Base-by-base conservation (phyloP, 192 early-diverging fungal genomes). In the Coemansia sp. region DNA sequence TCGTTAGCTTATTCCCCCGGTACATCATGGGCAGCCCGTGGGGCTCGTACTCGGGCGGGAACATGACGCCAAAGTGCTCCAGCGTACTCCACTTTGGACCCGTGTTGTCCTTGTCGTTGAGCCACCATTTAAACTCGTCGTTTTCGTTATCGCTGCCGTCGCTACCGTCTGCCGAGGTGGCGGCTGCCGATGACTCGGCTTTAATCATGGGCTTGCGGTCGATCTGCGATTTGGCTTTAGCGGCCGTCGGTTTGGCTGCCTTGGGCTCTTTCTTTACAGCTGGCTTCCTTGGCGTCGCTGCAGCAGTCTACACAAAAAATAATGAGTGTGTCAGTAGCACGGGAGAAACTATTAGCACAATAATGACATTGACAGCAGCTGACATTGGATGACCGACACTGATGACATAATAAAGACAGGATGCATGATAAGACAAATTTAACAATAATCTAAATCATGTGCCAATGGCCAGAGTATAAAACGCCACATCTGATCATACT, bases 21-120 rank as follows among this genome's bases (percentile, higher is more conserved):
- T 98, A 99, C 48, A 86, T 78, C 86, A 99, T 91, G 71, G 93
- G 91, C 36, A 97, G 71, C 21, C 91, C 91, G 75, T 97, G 96
- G 13, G 94, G 93, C 42, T 79, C 89, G 77, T 99, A 99, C 6
- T 86, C 85, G 1, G 96, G 96, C 46, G 97, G 93, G 56, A 99
- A 99, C 27, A 88, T 72, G 1, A 95, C 93, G 24, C 97, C 97
- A 42, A 86, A 87, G 73, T 99, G 97, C 63, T 88, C 83, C 27
- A 99, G 82, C 3, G 93, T 90, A 17, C 76, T 87, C 97, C 97
- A 99, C 75, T 95, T 95, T 46, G 87, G 85, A 1, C 80, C 67
- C 16, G 74, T 85, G 65, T 93, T 89, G 19, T 85, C 79, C 41
- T 86, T 88, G 48, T 87, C 73, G 11, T 84, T 77, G 53, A 88